Base-by-base conservation (phyloP, 2,329 filamentous ascomycete genomes). In the Fusarium circinatum region DNA sequence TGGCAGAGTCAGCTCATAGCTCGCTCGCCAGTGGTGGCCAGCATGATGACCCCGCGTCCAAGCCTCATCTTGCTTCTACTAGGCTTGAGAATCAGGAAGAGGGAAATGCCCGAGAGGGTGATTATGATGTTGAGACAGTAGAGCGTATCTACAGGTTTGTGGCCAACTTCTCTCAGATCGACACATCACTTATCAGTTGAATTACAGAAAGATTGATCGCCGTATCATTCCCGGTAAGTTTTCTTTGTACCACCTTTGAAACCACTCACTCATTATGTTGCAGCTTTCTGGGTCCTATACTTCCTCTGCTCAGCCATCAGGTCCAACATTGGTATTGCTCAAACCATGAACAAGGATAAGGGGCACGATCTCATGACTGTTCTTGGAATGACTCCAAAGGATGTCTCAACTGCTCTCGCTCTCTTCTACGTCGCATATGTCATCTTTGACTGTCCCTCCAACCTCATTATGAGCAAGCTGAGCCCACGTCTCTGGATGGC, bases 371-470 rank as follows among this genome's bases (percentile, higher is more conserved):
- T 98, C n/a, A 89, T 89, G 75, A 89, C 89, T 5, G 88, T 92
- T 42, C 88, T 98, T 57, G 80, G 90, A 68, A 85, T 97, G 73
- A 90, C 90, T 0, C 83, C 91, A 15, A 93, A 93, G 77, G 92
- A 98, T 82, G 91, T 94, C 22, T 97, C 94, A 0, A 95, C 93
- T 0, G 94, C 93, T 55, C 85, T 98, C 44, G 94, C 95, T 8
- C 86, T 98, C 22, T 98, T 98, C 85, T 98, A 98, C 80, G 94
- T 97, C 70, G 92, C 94, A 79, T 98, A 98, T 82, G 94, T 97
- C 68, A 83, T 97, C 61, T 97, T 98, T 77, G 95, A 98, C 80
- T 89, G 94, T 62, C 95, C 95, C 1, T 96, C 94, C 10, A 98
- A 97, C 81, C 86, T 98, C 73, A 84, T 96, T 80, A 97, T 98